phyloP scores from a whole-genome alignment of 2,329 filamentous ascomycete genomes.

The Thelonectria olida region DNA sequence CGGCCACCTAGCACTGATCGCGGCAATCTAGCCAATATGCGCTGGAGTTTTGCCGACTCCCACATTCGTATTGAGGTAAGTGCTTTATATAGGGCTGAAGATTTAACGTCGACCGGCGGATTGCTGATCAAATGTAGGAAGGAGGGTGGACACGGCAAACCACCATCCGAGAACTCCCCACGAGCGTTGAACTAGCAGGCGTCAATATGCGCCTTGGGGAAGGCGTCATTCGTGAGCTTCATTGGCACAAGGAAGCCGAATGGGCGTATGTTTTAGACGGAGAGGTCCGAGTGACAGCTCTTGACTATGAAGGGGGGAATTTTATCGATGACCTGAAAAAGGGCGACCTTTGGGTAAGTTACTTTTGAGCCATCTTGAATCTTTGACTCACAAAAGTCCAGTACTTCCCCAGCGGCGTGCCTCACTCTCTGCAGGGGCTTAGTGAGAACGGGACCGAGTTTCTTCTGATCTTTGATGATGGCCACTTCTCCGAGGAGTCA shows the following conservation, averaged over 20 bases:
- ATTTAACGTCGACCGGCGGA: neutral
- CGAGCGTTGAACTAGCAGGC: conserved; percentile 75
- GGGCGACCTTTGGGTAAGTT: conserved; percentile 69
- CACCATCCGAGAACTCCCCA: conserved; percentile 70
- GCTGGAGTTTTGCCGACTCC: conserved; percentile 75
- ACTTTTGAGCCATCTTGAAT: fast-evolving
- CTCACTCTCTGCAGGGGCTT: conserved; percentile 80
- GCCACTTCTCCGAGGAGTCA: conserved; percentile 66
- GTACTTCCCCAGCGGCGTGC: conserved; percentile 81
- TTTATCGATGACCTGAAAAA: conserved; percentile 81
- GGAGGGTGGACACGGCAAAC: conserved; percentile 82
- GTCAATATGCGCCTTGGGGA: conserved; percentile 82
- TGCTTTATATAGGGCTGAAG: neutral
- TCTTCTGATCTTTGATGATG: conserved; percentile 59
- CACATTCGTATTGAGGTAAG: conserved; percentile 70
- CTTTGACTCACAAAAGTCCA: neutral
- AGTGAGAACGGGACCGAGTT: conserved; percentile 67
- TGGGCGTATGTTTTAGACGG: conserved; percentile 81
- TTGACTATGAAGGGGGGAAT: conserved; percentile 79
- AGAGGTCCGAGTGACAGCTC: conserved; percentile 74
- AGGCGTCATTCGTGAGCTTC: conserved; percentile 78
- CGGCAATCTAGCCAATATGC: conserved; percentile 75
- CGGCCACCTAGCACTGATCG: conserved; percentile 78
- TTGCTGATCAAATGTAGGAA: conserved; percentile 57
- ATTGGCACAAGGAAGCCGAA: conserved; percentile 85